phyloP scores from a whole-genome alignment of 371 early-diverging fungal genomes.

The Chytridium lagenaria region DNA sequence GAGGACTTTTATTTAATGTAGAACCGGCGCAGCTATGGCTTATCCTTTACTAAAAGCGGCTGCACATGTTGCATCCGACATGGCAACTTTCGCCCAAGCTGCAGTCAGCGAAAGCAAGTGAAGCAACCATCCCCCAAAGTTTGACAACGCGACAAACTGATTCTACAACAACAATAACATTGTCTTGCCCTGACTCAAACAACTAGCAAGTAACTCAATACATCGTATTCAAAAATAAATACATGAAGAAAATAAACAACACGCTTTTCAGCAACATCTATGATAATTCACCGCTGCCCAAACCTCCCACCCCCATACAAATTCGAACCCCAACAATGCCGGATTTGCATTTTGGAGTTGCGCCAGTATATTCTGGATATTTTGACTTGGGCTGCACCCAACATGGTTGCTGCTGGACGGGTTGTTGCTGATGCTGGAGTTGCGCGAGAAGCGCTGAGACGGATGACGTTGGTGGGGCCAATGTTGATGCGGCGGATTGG shows the following conservation, averaged over 20 bases:
- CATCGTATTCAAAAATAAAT: no score
- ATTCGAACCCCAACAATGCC: not conserved
- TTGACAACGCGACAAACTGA: not conserved
- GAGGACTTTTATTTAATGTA: no score
- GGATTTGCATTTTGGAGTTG: not conserved
- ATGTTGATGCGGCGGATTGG: not conserved
- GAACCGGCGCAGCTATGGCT: slow-evolving; percentile 43
- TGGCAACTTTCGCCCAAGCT: slow-evolving; percentile 42
- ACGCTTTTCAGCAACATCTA: not conserved
- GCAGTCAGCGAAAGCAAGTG: slow-evolving; percentile 28
- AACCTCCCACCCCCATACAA: not conserved
- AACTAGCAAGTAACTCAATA: no score
- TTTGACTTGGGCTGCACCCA: not conserved
- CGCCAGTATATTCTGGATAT: not conserved
- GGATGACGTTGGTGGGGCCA: no score
- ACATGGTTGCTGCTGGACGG: not conserved
- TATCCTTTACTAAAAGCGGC: slow-evolving; percentile 35
- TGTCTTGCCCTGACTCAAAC: no score
- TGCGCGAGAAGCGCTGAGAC: not conserved
- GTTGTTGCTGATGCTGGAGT: slow-evolving; percentile 1
- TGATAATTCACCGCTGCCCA: not conserved
- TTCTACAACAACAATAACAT: no score
- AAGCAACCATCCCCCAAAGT: not conserved
- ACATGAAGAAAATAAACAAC: no score
- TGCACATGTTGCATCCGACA: slow-evolving; percentile 33